Percentiles rank a stretch among this genome's conserved stretches.
Conservation (phyloP, 1,284 basidiomycete species). For the Naganishia albida region DNA sequence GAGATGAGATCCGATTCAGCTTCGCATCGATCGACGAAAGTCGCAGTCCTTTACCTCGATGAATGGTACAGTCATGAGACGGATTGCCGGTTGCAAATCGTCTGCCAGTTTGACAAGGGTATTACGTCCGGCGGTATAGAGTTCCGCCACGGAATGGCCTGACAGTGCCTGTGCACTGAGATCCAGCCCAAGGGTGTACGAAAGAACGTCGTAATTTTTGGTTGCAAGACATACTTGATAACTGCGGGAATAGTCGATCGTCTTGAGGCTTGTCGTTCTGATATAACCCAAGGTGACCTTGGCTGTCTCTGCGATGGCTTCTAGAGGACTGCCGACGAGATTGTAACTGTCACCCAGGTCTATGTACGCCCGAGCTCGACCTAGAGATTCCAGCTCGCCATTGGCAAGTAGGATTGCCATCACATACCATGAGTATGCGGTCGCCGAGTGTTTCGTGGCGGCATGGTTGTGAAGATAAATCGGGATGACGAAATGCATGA, state of each 20-base stretch:
- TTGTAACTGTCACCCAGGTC: conserved; percentile 16
- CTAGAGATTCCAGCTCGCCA: conserved; percentile 17
- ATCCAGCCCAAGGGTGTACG: conserved; percentile 27
- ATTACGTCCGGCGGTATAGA: conserved; percentile 31
- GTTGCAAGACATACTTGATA: conserved; percentile 9
- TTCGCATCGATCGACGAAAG: no score
- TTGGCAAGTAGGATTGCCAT: conserved; percentile 23
- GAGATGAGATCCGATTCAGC: no score
- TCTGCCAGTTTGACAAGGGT: conserved; percentile 24
- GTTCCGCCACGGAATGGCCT: conserved; percentile 22
- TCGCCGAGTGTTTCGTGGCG: conserved; percentile 12
- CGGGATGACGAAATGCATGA: conserved; percentile 23
- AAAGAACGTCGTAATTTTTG: conserved; percentile 25
- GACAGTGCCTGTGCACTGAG: conserved; percentile 22
- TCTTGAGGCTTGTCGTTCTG: conserved; percentile 17
- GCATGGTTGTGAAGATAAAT: conserved; percentile 22
- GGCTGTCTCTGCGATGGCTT: conserved; percentile 15
- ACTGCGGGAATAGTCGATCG: conserved; percentile 21
- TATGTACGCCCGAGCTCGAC: conserved; percentile 9
- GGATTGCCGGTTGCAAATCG: conserved; percentile 22
- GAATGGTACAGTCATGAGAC: conserved; percentile 29
- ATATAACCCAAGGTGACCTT: conserved; percentile 21
- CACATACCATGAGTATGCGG: conserved; percentile 25
- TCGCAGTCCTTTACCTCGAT: no score
- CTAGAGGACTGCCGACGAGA: conserved; percentile 6